Conservation (phyloP, 352 stramenopile species). For the Globisporangium echinulatum region DNA sequence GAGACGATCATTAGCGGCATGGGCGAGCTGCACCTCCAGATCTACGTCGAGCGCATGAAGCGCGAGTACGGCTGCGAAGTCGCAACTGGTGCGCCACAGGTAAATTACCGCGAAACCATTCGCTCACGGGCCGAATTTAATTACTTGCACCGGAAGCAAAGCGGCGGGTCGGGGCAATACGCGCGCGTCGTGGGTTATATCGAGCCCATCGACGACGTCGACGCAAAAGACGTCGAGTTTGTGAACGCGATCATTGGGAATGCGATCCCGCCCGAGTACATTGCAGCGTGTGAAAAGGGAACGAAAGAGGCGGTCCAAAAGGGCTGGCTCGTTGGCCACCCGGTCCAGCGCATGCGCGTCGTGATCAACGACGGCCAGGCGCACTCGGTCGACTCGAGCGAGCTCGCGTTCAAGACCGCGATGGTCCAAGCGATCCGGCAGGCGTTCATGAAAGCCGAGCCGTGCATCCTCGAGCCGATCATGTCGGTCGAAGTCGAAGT, state of each 20-base stretch:
- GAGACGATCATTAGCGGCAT: slow-evolving; percentile 99
- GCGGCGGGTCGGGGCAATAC: slow-evolving; percentile 96
- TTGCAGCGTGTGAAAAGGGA: slow-evolving; percentile 97
- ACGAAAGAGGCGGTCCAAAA: slow-evolving; percentile 93
- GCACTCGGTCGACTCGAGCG: slow-evolving; percentile 97
- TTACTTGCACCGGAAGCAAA: slow-evolving; percentile 99
- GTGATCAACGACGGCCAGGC: slow-evolving; percentile 89
- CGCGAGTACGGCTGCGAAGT: slow-evolving; percentile 97
- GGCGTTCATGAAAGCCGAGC: slow-evolving; percentile 90
- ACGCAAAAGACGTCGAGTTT: slow-evolving; percentile 91
- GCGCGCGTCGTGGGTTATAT: slow-evolving; percentile 96
- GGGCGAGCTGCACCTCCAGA: slow-evolving; percentile 98
- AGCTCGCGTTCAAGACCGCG: slow-evolving; percentile 97
- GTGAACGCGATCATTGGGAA: slow-evolving; percentile 97
- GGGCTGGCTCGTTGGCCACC: slow-evolving; percentile 94
- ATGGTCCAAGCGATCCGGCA: slow-evolving; percentile 94
- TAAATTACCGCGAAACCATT: slow-evolving; percentile 99
- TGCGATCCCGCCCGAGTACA: slow-evolving; percentile 98
- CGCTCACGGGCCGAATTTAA: slow-evolving; percentile 92
- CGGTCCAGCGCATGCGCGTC: slow-evolving; percentile 86
- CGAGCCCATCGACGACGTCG: slow-evolving; percentile 89
- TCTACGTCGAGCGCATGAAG: slow-evolving; percentile 99
- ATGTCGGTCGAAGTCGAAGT: slow-evolving; percentile 95
- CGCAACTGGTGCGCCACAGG: slow-evolving; percentile 88
- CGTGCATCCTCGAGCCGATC: slow-evolving; percentile 94